These are phyloP conservation scores for Botrytis pseudocinerea DNA, from an alignment of 2,329 filamentous ascomycete genomes.

Conservation along the genomic window DNA sequence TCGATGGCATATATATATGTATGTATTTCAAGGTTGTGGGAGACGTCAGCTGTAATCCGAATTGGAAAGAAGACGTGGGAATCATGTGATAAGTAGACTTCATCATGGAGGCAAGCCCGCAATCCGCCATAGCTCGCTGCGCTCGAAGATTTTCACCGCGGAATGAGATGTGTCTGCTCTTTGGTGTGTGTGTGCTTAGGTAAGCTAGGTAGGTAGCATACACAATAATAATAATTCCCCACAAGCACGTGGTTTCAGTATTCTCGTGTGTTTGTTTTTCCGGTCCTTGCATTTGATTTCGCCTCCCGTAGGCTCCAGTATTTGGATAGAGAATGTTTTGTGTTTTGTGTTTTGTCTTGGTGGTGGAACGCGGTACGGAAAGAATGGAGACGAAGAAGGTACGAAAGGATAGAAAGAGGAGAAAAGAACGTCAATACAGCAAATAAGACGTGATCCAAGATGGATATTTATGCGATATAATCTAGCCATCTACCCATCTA, in stretches of 20 bases:
- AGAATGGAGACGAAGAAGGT: too few relatives aligned
- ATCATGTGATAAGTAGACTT: neutral
- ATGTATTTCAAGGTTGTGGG: neutral
- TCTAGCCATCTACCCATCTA: too few relatives aligned
- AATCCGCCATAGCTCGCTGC: too few relatives aligned
- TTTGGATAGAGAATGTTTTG: too few relatives aligned
- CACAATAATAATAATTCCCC: too few relatives aligned
- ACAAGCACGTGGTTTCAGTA: too few relatives aligned
- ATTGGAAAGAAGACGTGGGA: neutral
- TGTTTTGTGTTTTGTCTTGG: neutral
- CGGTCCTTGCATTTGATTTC: neutral
- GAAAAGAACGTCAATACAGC: neutral
- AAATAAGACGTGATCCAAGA: neutral
- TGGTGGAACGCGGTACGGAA: neutral
- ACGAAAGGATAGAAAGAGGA: rapidly evolving
- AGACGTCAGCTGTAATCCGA: neutral
- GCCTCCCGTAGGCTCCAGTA: slow-evolving; percentile 9
- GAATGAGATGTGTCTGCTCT: too few relatives aligned
- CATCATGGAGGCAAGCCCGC: too few relatives aligned
- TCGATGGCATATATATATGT: neutral
- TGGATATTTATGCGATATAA: neutral
- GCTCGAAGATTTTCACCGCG: too few relatives aligned
- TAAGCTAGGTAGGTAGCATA: too few relatives aligned
- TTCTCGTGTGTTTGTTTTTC: neutral
- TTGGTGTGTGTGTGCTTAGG: too few relatives aligned